Evolutionary conservation across 2,329 filamentous ascomycete species (phyloP), one percentile per base, ranked within the genome.

Genomic region (Scopulariopsis brevicaulis): DNA sequence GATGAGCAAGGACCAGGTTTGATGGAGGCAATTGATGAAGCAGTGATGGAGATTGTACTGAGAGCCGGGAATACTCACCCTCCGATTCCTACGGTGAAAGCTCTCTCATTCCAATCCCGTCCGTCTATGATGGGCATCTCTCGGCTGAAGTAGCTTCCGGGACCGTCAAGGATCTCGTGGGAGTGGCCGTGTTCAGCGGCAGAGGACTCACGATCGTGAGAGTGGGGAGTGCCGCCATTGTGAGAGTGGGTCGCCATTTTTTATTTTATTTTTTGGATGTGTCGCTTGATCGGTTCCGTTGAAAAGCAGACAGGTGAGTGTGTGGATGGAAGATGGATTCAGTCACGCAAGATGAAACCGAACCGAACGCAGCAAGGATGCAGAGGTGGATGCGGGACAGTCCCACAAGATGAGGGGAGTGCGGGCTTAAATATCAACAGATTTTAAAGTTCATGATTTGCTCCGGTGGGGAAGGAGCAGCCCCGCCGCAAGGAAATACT

Each of bases 51-150:
- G 20, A 20, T 24, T 7, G n/a, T 7, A n/a, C 18, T 46, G 40
- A 46, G 40, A 5, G n/a, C 40, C 22, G 11, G n/a, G 20, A 8
- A 22, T 32, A 72, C 83, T 65, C 79, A 96, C 91, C 94, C 94
- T 74, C 94, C 94, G 73, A 97, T 97, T n/a, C 94, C 94, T 66
- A 99, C 81, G 4, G 94, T 97, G 68, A 96, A 99, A 15, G 92
- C 92, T 59, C 94, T 81, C 63, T 96, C 89, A 32, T 80, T 80
- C 89, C 92, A 99, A 69, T 92, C 81, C 58, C 93, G 82, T 12
- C 91, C 91, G 64, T 96, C 89, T 62, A 91, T 83, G 59, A 97
- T 88, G 61, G 93, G 94, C 89, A 96, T 92, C 75, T 97, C 94
- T 18, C 94, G 86, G 55, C 87, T 86, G 35, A 94, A 73, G 70